Percentiles rank a stretch among this genome's conserved stretches.
phyloP scores from a whole-genome alignment of 495 filamentous ascomycete genomes.

The Aspergillus sclerotiicarbonarius region DNA sequence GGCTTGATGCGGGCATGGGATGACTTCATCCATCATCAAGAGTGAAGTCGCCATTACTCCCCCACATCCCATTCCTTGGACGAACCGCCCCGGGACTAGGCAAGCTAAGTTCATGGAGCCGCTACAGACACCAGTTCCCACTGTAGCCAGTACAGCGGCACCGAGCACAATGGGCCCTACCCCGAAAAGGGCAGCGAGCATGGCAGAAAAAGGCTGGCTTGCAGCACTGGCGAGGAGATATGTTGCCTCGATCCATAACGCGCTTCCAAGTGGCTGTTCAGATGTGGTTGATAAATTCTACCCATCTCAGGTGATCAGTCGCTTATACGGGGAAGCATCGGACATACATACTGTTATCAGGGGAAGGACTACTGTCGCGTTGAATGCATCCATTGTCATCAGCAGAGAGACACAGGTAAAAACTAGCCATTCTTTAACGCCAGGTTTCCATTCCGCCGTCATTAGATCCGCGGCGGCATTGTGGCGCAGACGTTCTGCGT shows the following conservation, averaged over 20 bases:
- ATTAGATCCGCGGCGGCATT: slow-evolving; percentile 7
- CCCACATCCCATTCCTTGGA: slow-evolving; percentile 74
- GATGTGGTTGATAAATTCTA: slow-evolving; percentile 32
- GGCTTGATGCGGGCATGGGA: slow-evolving; percentile 40
- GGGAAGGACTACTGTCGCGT: slow-evolving; percentile 36
- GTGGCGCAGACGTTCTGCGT: slow-evolving; percentile 11
- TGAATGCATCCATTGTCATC: slow-evolving; percentile 41
- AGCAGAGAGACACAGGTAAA: slow-evolving; percentile 33
- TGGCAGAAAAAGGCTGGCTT: slow-evolving; percentile 39
- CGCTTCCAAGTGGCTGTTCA: slow-evolving; percentile 26
- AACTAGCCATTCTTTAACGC: slow-evolving; percentile 33
- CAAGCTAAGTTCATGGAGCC: slow-evolving; percentile 58
- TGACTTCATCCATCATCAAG: slow-evolving; percentile 65
- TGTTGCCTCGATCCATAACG: slow-evolving; percentile 41
- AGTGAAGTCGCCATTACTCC: slow-evolving; percentile 63
- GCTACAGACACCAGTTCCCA: slow-evolving; percentile 58
- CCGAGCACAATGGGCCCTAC: slow-evolving; percentile 47
- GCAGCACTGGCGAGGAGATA: slow-evolving; percentile 40
- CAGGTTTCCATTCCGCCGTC: slow-evolving; percentile 22
- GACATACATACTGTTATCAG: slow-evolving; percentile 17
- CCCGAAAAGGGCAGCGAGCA: slow-evolving; percentile 41
- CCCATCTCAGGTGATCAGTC: slow-evolving; percentile 1
- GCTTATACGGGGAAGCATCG: background rate
- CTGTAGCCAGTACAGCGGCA: slow-evolving; percentile 51
- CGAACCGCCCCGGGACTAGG: slow-evolving; percentile 60